Base-by-base conservation (phyloP, 2,329 filamentous ascomycete genomes). In the Fonsecaea nubica region DNA sequence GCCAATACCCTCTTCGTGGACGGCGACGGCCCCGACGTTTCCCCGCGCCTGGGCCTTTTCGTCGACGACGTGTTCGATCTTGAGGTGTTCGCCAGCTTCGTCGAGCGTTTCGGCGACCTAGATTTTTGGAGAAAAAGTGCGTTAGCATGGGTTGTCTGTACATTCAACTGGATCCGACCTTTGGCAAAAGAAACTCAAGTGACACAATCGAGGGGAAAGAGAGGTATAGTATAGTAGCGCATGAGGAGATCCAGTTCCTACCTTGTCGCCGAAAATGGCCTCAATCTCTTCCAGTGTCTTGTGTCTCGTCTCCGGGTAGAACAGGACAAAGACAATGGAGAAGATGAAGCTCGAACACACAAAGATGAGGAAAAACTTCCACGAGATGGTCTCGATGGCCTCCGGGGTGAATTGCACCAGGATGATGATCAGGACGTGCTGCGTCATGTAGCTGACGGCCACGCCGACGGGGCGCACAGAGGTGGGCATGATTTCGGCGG, bases 361-460 rank as follows among this genome's bases (percentile, higher is more conserved):
- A 66, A 87, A 87, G 12, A 87, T 84, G 65, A 86, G 86, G 72
- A 87, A 87, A 73, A 86, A 87, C 67, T 86, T 87, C 70, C 86
- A 81, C 12, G 79, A 73, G 58, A 87, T 87, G 42, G 80, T 85
- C 15, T 82, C 82, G 68, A 87, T 86, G 0, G 85, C 85, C 58
- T 78, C 84, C 0, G 85, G 85, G 0, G 84, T 84, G 8, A 82
- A 82, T 72, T 85, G 81, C 57, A 83, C 85, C 79, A 78, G 73
- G 6, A 76, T 81, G 38, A 86, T 84, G 68, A 86, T 86, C 60
- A 86, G 82, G 38, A 84, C 80, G 55, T 65, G 48, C 30, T 55
- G 52, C 8, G 63, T 65, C 50, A 65, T 45, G 36, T 65, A 65
- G 32, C 40, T 54, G 32, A 36, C 52, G 12, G 63, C 63, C n/a